phyloP scores from a whole-genome alignment of 2,329 filamentous ascomycete genomes.

The Fusarium sp. region DNA sequence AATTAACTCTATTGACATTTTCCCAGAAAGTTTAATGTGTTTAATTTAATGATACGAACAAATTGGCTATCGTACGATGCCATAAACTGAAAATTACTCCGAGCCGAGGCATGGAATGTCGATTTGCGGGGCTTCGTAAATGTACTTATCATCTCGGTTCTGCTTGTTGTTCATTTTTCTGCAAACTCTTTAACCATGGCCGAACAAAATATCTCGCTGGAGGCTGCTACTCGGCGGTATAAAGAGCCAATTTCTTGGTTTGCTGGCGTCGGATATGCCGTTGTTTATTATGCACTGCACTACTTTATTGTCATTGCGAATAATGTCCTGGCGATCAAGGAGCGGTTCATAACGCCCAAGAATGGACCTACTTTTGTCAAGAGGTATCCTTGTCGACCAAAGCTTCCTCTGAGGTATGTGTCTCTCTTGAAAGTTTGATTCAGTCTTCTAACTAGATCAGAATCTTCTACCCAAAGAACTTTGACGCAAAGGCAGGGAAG shows the following conservation, averaged over 20 bases:
- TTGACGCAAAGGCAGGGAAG: background rate
- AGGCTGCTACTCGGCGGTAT: slow-evolving; percentile 2
- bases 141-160: background rate
- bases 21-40: background rate
- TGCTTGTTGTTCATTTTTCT: background rate
- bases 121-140: slow-evolving; percentile 2
- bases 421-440: no score
- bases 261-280: background rate
- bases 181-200: background rate
- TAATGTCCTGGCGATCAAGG: background rate
- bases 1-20: background rate
- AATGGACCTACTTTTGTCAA: slow-evolving; percentile 9
- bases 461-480: slow-evolving; percentile 7
- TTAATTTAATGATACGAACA: no score
- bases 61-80: no score
- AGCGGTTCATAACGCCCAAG: background rate
- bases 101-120: background rate
- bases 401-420: slow-evolving; percentile 4
- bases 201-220: background rate
- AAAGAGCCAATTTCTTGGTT: background rate
- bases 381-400: slow-evolving; percentile 13
- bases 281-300: background rate
- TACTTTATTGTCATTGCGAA: background rate
- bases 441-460: no score
- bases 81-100: no score